Base-by-base conservation (phyloP, 2,329 filamentous ascomycete genomes). In the Coniochaeta sp. region DNA sequence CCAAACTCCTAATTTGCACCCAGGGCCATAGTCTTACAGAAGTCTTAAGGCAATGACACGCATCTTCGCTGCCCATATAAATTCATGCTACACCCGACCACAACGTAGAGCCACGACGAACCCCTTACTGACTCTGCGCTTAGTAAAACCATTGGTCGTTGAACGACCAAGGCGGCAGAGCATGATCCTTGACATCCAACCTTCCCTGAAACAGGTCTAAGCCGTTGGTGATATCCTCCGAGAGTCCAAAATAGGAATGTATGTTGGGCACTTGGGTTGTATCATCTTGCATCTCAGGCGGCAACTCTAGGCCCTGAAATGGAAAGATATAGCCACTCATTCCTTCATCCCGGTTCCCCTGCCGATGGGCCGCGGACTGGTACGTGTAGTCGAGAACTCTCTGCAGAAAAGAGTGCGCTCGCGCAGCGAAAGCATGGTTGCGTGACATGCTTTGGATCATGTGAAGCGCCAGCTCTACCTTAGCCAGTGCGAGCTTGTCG, bases 361-460 rank as follows among this genome's bases (percentile, higher is more conserved):
- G 30, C 34, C 34, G 19, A 19, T 36, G 54, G 8, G 54, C 30
- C 19, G 54, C 30, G 9, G 54, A 36, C 34, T 56, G 54, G 19
- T 19, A 36, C 22, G 54, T 24, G 30, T 56, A 36, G 54, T 56
- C 54, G n/a, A 56, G 54, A 5, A 56, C 54, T 36, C 54, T 36
- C 38, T 59, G 52, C 26, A 59, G 30, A 34, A 59, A 59, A 17
- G 58, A 56, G 52, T 62, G 59, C 19, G 60, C 60, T 17, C 60
- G 34, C 34, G 59, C 58, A 2, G 60, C 60, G 19, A 40, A 59
- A 14, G 55, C 30, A 52, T 62, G 60, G 55, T 62, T 59, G n/a
- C 42, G 30, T 1, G 60, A 59, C 60, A 62, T 62, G 44, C 34
- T 19, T 17, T 57, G 55, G 36, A 62, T 62, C 60, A 62, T 62